Evolutionary conservation across 768 basidiomycete species (phyloP), one percentile per base, ranked within the genome.

Genomic region (Boletus eberwhitei): DNA sequence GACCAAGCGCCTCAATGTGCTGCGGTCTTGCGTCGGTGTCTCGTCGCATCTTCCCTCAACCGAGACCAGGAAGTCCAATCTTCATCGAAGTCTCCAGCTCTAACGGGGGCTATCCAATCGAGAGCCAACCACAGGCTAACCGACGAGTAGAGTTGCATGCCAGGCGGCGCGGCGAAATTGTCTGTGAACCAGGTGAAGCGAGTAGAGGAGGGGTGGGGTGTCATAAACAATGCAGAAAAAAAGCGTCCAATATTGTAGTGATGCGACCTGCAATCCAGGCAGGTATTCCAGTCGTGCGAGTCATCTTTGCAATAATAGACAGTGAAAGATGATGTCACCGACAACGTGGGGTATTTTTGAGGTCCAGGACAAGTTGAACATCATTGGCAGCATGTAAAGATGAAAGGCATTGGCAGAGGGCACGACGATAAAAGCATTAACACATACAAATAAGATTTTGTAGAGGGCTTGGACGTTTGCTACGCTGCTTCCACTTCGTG

Each of bases 1-100:
- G 78, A 74, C 77, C 66, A 48, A 71, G 74, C 76, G 75, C 75
- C 80, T 83, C 80, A 72, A 24, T 81, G 68, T 62, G 63, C 74
- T 69, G 71, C 73, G 77, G 85, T 88, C 87, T 85, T 87, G 86
- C 75, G 85, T 85, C 77, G 60, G 73, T 79, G 80, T 83, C 83
- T 77, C 79, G 78, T 78, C 78, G 61, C 59, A 64, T 69, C 71
- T 68, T 70, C 63, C 74, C 73, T 82, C 83, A 65, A 82, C 74
- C 82, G 73, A 61, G 64, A 69, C 78, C 77, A 71, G 67, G 69
- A 67, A 63, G 66, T 76, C 81, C 81, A 75, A 63, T 82, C 75
- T 75, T 82, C 80, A 74, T 74, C 62, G 41, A 75, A 64, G 54
- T 51, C 71, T 78, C 71, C 71, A 53, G 62, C 58, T 68, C 55